A percentile compares a stretch with the other conserved stretches of the same genome.
Conservation (phyloP, 2,329 filamentous ascomycete genomes). For the Tolypocladium sp. region DNA sequence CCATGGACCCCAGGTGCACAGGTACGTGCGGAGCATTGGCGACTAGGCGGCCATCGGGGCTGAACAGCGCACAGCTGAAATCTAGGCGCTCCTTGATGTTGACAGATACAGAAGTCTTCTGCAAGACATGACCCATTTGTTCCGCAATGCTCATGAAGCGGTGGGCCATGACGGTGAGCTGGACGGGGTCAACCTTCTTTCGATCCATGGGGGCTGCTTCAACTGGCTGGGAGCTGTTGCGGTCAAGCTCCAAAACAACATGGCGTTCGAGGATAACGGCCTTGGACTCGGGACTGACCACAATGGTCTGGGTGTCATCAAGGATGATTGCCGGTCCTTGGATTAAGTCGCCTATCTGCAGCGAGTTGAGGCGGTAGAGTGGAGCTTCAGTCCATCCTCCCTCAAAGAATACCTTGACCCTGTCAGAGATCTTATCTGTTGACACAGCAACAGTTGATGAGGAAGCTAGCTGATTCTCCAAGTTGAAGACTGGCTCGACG, state of each 20-base stretch:
- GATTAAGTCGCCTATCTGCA: conserved; percentile 8
- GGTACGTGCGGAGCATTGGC: conserved; percentile 70
- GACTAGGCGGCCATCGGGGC: conserved; percentile 62
- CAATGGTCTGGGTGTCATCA: conserved; percentile 64
- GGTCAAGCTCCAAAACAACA: conserved; percentile 19
- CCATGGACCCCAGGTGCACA: conserved; percentile 70
- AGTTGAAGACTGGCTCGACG: conserved; percentile 41
- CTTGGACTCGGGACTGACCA: conserved; percentile 42
- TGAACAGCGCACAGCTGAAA: conserved; percentile 74
- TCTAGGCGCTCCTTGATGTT: conserved; percentile 77
- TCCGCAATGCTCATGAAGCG: conserved; percentile 80
- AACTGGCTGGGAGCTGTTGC: conserved; percentile 45
- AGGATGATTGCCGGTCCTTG: conserved; percentile 43
- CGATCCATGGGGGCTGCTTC: too few species aligned
- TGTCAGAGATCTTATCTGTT: conserved; percentile 7
- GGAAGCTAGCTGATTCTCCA: conserved; percentile 64
- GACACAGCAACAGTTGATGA: conserved; percentile 57
- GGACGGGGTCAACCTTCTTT: conserved; percentile 40
- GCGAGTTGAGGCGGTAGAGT: conserved; percentile 13
- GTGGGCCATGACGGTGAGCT: conserved; percentile 69
- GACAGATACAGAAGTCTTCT: conserved; percentile 68
- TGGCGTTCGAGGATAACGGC: conserved; percentile 24
- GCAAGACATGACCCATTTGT: conserved; percentile 72
- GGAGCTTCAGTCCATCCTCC: conserved; percentile 12
- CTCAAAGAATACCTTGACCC: conserved; percentile 10